Evolutionary conservation across 345 rosid species (phyloP).

Genomic region (Pistacia atlantica): DNA sequence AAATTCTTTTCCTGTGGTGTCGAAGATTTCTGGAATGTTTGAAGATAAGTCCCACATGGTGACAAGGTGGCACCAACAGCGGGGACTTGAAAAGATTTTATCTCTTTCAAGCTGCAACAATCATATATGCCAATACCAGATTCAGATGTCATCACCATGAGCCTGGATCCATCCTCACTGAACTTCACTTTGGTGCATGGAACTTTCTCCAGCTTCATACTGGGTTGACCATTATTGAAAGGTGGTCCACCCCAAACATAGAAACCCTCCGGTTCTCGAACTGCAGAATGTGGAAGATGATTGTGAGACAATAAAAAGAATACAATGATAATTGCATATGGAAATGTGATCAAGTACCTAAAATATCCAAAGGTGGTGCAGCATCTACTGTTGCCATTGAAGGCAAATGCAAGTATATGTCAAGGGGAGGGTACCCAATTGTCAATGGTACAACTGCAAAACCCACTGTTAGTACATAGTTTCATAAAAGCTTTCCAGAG

Average conservation of each 20-base stretch:
- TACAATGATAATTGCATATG: slow-evolving; percentile 5
- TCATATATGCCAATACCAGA: slow-evolving; percentile 61
- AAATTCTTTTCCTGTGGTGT: slow-evolving; percentile 85
- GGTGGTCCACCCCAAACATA: slow-evolving; percentile 91
- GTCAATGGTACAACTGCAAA: not conserved
- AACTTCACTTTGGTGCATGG: slow-evolving; percentile 62
- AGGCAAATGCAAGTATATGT: not conserved
- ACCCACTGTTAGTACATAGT: not conserved
- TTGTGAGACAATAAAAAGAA: not conserved
- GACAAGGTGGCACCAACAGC: slow-evolving; percentile 65
- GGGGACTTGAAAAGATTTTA: slow-evolving; percentile 58
- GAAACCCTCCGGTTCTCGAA: slow-evolving; percentile 78
- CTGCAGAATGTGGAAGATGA: slow-evolving; percentile 27
- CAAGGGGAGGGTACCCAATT: not conserved
- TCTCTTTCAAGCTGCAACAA: slow-evolving; percentile 55
- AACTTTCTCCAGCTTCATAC: slow-evolving; percentile 57
- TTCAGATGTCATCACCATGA: slow-evolving; percentile 66
- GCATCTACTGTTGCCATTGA: slow-evolving; percentile 40
- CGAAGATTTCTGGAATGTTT: slow-evolving; percentile 80
- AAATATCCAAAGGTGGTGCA: slow-evolving; percentile 65
- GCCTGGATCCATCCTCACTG: slow-evolving; percentile 74
- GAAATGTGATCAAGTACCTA: slow-evolving; percentile 48
- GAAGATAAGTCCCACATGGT: slow-evolving; percentile 78
- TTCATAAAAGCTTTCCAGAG: not conserved
- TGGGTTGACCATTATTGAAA: slow-evolving; percentile 59